Percentiles rank a stretch among this genome's conserved stretches.
phyloP scores from a whole-genome alignment of 2,329 filamentous ascomycete species.

The Cordyceps fumosorosea region DNA sequence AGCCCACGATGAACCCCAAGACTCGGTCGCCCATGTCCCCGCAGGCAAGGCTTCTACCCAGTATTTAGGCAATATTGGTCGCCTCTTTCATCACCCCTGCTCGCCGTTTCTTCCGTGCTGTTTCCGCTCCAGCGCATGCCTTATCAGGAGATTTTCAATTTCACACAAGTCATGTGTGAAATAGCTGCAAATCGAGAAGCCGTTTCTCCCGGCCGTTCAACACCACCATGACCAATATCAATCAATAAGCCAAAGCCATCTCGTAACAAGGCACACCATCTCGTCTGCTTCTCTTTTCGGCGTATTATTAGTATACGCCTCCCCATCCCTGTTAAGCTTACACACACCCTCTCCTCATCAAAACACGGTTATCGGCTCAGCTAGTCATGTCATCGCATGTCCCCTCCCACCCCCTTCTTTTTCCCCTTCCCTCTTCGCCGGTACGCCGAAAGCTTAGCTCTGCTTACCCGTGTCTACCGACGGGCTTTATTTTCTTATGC shows the following conservation, averaged over 20 bases:
- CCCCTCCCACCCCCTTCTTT: too few species aligned
- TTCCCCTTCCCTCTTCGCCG: not conserved
- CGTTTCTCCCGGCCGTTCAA: not conserved
- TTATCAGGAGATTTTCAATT: not conserved
- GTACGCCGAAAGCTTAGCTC: not conserved
- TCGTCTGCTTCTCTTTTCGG: not conserved
- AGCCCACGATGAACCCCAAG: not conserved
- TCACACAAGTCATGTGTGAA: not conserved
- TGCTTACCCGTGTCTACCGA: not conserved
- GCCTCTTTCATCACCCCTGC: not conserved
- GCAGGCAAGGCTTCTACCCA: not conserved
- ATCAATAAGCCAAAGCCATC: not conserved
- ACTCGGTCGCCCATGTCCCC: not conserved
- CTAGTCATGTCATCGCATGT: not conserved
- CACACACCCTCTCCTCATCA: not conserved
- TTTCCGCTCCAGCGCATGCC: not conserved
- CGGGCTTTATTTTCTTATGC: not conserved
- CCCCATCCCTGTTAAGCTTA: not conserved
- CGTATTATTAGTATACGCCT: not conserved
- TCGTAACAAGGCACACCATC: not conserved
- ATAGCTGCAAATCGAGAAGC: not conserved
- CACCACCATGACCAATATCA: not conserved
- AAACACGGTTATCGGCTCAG: not conserved
- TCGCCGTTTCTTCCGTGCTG: too few species aligned
- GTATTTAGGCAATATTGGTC: not conserved